A percentile compares a stretch with the other conserved stretches of the same genome.
These are phyloP conservation scores for Didymellaceae sp. DNA, from an alignment of 2,329 filamentous ascomycete genomes.

Conservation along the genomic window DNA sequence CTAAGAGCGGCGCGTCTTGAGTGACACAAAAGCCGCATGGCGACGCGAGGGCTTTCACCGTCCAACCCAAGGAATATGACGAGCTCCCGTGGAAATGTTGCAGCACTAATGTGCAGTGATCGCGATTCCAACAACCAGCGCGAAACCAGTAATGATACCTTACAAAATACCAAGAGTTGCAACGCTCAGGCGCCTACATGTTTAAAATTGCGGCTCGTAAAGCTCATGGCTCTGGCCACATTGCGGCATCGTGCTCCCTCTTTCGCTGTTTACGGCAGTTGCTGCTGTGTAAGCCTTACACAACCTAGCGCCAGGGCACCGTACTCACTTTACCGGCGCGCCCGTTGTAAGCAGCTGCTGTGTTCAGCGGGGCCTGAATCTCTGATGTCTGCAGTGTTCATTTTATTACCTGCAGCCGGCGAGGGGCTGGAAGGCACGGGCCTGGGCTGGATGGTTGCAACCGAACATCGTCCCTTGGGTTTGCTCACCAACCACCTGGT, in stretches of 20 bases:
- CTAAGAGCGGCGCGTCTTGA: neutral
- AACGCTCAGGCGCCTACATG: slow-evolving; percentile 2
- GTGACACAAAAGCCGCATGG: slow-evolving; percentile 8
- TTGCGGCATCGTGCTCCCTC: slow-evolving; percentile 12
- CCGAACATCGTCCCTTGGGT: neutral
- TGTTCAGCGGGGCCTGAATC: neutral
- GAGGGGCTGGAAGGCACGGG: slow-evolving; percentile 4
- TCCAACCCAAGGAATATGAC: neutral
- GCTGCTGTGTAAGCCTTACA: slow-evolving; percentile 16
- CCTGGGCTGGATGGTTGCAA: neutral
- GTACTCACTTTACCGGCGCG: neutral
- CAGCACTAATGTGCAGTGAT: neutral
- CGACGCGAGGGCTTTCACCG: slow-evolving; percentile 10
- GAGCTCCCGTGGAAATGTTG: neutral
- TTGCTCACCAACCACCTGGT: slow-evolving; percentile 6
- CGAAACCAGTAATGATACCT: neutral
- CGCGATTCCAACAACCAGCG: neutral
- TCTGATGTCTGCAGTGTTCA: neutral
- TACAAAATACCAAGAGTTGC: neutral
- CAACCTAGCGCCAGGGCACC: neutral
- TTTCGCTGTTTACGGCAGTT: slow-evolving; percentile 3
- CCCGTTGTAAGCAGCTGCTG: slow-evolving; percentile 1
- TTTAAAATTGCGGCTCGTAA: slow-evolving; percentile 13
- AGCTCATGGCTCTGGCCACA: slow-evolving; percentile 4
- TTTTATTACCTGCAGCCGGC: slow-evolving; percentile 1